Percentiles rank a stretch among this genome's conserved stretches.
Conservation (phyloP, 169 alveolate species). For the Pseudocohnilembus persalinus region DNA sequence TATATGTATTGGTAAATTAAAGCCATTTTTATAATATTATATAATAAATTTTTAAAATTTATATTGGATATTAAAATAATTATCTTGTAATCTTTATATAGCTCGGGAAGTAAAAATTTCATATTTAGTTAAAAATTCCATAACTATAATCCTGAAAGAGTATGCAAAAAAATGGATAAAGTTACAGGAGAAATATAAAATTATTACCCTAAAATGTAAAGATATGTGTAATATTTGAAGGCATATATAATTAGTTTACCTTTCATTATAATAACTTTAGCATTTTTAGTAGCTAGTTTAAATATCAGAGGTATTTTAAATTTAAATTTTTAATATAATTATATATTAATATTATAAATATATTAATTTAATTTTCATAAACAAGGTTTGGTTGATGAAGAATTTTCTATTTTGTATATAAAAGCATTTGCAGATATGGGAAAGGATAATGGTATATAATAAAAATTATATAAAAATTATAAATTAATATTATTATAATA, state of each 20-base stretch:
- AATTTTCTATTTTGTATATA: no score
- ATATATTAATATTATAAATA: not conserved
- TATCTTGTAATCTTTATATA: slow-evolving; percentile 6
- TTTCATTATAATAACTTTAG: slow-evolving; percentile 3
- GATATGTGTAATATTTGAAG: not conserved
- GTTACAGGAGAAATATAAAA: slow-evolving; percentile 25
- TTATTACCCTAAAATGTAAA: not conserved
- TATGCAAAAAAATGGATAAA: slow-evolving; percentile 11
- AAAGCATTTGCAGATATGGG: no score
- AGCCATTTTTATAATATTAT: no score
- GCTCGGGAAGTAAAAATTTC: not conserved
- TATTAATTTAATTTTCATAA: not conserved
- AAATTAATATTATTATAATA: no score
- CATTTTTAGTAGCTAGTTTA: slow-evolving; percentile 19
- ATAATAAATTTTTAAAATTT: slow-evolving; percentile 7
- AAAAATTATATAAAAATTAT: no score
- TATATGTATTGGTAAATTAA: slow-evolving; percentile 3
- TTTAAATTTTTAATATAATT: not conserved
- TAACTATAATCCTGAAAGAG: not conserved
- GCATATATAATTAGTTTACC: slow-evolving; percentile 1
- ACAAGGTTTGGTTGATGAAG: not conserved
- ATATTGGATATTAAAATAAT: not conserved
- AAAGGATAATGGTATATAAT: no score
- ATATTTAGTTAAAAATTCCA: not conserved
- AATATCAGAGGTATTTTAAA: slow-evolving; percentile 29